Conservation (phyloP, 441 rosid species). For the Arabidopsis lyrata region DNA sequence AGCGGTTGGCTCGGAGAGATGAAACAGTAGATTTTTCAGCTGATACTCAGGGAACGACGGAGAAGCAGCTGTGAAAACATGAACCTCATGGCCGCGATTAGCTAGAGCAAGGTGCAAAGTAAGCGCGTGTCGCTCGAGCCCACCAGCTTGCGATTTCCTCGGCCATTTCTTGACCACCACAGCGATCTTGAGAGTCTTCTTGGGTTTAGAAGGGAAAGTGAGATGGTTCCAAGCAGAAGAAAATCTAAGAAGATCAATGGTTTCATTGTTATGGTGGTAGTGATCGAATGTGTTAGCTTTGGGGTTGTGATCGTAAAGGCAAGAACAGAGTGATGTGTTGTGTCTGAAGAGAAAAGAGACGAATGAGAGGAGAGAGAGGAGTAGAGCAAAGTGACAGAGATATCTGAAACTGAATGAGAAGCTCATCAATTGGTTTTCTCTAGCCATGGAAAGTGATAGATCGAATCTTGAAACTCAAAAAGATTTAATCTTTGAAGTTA, state of each 20-base stretch:
- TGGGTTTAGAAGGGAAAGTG: slow-evolving; percentile 56
- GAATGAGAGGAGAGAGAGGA: slow-evolving; percentile 62
- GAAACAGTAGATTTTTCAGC: slow-evolving; percentile 60
- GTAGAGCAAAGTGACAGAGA: slow-evolving; percentile 52
- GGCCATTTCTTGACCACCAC: slow-evolving; percentile 94
- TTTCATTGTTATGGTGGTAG: slow-evolving; percentile 42
- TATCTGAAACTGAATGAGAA: slow-evolving; percentile 54
- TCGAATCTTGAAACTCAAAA: slow-evolving; percentile 30
- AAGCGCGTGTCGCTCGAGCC: slow-evolving; percentile 86
- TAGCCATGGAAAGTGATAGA: slow-evolving; percentile 56
- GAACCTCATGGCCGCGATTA: slow-evolving; percentile 85
- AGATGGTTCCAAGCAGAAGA: slow-evolving; percentile 82
- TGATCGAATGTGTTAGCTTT: slow-evolving; percentile 35
- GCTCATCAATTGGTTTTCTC: slow-evolving; percentile 39
- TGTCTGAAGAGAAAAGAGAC: slow-evolving; percentile 61
- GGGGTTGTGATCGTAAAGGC: slow-evolving; percentile 48
- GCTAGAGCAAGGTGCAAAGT: slow-evolving; percentile 88
- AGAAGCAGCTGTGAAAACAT: slow-evolving; percentile 77
- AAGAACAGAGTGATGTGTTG: slow-evolving; percentile 48
- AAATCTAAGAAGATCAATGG: slow-evolving; percentile 62
- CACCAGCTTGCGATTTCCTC: slow-evolving; percentile 80
- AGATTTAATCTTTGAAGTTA: neutral
- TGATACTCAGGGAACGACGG: slow-evolving; percentile 56
- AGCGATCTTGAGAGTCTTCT: slow-evolving; percentile 66
- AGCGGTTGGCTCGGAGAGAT: slow-evolving; percentile 74